Percentiles rank a stretch among this genome's conserved stretches.
Conservation (phyloP, 148 eudicot genomes). For the Rhododendron henanense region DNA sequence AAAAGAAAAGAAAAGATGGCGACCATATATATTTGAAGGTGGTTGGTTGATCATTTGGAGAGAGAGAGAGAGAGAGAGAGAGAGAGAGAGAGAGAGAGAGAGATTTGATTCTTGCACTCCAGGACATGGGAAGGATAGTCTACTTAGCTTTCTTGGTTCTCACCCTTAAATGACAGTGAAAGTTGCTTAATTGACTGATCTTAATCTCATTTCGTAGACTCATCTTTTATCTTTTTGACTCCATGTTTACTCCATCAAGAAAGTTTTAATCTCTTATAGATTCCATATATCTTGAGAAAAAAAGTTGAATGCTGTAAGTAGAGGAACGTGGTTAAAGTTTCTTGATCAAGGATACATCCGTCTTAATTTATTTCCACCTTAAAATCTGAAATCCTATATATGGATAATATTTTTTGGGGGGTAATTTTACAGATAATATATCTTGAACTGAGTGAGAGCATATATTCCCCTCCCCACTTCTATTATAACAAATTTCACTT, state of each 20-base stretch:
- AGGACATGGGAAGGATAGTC: slow-evolving; percentile 2
- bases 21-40: neutral
- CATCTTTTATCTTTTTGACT: neutral
- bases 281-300: neutral
- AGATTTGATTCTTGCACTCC: slow-evolving; percentile 16
- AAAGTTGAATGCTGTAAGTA: neutral
- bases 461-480: slow-evolving; percentile 4
- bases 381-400: neutral
- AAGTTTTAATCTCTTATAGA: slow-evolving; percentile 5
- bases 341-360: neutral
- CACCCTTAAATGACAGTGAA: neutral
- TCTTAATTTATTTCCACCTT: neutral
- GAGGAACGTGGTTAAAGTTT: neutral
- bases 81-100: neutral
- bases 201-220: neutral
- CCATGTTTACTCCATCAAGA: neutral
- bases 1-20: neutral
- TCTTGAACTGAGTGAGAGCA: slow-evolving; percentile 3
- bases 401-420: neutral
- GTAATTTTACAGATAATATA: neutral
- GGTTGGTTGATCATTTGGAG: neutral
- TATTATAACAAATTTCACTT: neutral
- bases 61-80: neutral
- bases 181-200: slow-evolving; percentile 8
- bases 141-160: slow-evolving; percentile 9